phyloP scores from a whole-genome alignment of 2,329 filamentous ascomycete species.

The Alternaria tenuissima region DNA sequence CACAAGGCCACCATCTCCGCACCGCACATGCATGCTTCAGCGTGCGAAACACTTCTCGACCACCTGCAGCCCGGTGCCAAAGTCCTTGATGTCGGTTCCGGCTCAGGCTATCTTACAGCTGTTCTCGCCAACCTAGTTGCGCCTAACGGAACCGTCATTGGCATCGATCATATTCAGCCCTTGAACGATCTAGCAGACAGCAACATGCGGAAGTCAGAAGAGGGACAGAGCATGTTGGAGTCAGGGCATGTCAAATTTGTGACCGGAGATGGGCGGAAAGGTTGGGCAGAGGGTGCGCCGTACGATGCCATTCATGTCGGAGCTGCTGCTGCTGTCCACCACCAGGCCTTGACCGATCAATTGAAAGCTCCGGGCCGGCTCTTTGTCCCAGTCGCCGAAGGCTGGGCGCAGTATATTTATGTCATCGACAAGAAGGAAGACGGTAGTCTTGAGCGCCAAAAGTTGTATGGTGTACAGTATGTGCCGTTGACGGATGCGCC shows the following conservation, averaged over 20 bases:
- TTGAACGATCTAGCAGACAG: conserved; percentile 52
- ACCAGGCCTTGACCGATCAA: conserved; percentile 77
- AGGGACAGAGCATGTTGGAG: conserved; percentile 65
- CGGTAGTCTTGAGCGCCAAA: conserved; percentile 64
- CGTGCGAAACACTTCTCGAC: conserved; percentile 68
- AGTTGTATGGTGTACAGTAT: conserved; percentile 76
- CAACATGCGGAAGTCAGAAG: conserved; percentile 56
- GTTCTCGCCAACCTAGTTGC: conserved; percentile 81
- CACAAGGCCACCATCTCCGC: conserved; percentile 74
- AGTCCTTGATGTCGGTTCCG: conserved; percentile 60
- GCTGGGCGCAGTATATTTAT: conserved; percentile 71
- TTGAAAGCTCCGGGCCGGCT: conserved; percentile 79
- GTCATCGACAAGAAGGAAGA: conserved; percentile 74
- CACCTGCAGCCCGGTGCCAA: conserved; percentile 61
- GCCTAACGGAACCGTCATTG: conserved; percentile 55
- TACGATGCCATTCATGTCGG: conserved; percentile 98
- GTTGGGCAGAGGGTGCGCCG: conserved; percentile 58
- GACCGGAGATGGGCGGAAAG: conserved; percentile 69
- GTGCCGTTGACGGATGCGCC: conserved; percentile 79
- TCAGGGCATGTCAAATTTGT: conserved; percentile 74
- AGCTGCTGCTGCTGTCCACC: conserved; percentile 79
- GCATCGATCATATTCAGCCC: conserved; percentile 60
- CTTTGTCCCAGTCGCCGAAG: conserved; percentile 77
- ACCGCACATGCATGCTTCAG: conserved; percentile 76
- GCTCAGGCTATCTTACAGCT: conserved; percentile 80